phyloP scores from a whole-genome alignment of 139 green algal genomes.

The Trebouxia sp. region DNA sequence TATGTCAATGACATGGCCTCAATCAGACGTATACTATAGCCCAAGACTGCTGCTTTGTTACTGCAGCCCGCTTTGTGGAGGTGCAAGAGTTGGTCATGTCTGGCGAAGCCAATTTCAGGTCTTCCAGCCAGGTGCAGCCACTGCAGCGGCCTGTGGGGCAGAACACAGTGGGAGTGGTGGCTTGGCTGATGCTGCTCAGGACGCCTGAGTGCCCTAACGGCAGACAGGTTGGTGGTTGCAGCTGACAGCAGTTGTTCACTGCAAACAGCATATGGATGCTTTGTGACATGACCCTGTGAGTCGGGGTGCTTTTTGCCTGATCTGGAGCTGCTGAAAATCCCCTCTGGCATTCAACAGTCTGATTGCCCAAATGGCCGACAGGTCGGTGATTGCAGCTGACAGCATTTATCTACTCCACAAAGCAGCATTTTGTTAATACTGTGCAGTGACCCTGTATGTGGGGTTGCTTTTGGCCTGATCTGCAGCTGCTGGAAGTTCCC shows the following conservation, averaged over 20 bases:
- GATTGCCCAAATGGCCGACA: conserved; percentile 81
- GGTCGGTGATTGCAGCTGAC: not conserved
- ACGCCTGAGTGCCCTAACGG: conserved; percentile 90
- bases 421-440: not conserved
- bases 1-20: too few species aligned
- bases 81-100: conserved; percentile 74
- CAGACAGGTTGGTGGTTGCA: conserved; percentile 28
- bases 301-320: not conserved
- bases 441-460: not conserved
- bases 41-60: not conserved
- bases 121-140: not conserved
- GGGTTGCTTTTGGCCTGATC: not conserved
- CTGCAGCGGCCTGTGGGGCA: conserved; percentile 44
- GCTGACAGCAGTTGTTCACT: not conserved
- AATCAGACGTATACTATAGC: not conserved
- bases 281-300: not conserved
- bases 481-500: not conserved
- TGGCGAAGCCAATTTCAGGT: not conserved
- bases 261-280: not conserved
- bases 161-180: conserved; percentile 93
- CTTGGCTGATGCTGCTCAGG: conserved; percentile 83
- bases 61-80: conserved; percentile 64
- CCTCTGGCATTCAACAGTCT: too few species aligned
- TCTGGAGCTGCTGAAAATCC: not conserved
- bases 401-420: not conserved